A percentile compares a stretch with the other conserved stretches of the same genome.
These are phyloP conservation scores for Solanum aculeatissimum DNA, from an alignment of 305 asterid genomes.

Conservation along the genomic window DNA sequence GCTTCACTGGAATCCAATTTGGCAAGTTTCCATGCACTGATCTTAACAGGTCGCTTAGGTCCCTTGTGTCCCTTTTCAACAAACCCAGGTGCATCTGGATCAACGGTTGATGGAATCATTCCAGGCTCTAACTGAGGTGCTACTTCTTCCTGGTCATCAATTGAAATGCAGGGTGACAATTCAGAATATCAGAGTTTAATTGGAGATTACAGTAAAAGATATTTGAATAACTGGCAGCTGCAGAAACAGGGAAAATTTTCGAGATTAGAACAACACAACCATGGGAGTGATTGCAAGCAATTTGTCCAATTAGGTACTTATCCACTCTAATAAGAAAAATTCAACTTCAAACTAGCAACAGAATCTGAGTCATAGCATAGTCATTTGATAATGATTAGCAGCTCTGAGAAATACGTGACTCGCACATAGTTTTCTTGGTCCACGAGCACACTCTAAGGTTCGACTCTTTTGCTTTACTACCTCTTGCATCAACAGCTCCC, in stretches of 20 bases:
- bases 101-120: constrained; percentile 89
- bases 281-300: neutral
- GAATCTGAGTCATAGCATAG: neutral
- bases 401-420: neutral
- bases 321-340: neutral
- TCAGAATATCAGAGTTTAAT: constrained; percentile 4
- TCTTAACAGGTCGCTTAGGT: constrained; percentile 64
- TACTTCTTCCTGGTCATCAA: constrained; percentile 81
- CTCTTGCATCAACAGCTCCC: neutral
- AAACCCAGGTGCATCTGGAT: constrained; percentile 66
- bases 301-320: neutral
- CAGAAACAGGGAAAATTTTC: neutral
- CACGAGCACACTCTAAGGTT: neutral
- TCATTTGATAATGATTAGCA: neutral
- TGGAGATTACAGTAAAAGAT: neutral
- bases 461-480: neutral
- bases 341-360: neutral
- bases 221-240: neutral
- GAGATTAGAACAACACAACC: neutral
- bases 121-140: constrained; percentile 98
- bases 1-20: constrained; percentile 83
- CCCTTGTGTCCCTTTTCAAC: constrained; percentile 52
- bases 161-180: constrained; percentile 7
- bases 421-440: neutral
- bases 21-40: constrained; percentile 97